Base-by-base conservation (phyloP, 345 rosid genomes). In the Iberis pinnata region DNA sequence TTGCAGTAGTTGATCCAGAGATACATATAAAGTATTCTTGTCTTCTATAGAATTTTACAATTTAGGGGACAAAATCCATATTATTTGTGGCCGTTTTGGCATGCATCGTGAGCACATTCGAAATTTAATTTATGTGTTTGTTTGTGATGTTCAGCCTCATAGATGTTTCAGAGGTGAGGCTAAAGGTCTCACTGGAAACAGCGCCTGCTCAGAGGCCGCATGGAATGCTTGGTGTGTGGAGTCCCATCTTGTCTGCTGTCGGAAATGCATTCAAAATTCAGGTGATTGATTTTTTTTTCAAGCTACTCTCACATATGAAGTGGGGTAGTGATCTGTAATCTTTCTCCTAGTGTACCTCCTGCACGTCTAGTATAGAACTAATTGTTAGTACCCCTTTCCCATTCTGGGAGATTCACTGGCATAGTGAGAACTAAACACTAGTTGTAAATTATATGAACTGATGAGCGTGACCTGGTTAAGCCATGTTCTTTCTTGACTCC, bases 251-350 rank as follows among this genome's bases (percentile, higher is more conserved):
- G 58, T 88, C 96, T 42, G 97, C 98, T 58, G 77, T 92, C 67
- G 97, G 98, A 69, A 92, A 88, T 78, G 96, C 98, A 53, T 80
- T 92, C 37, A 92, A 85, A 76, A 74, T 92, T 61, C 98, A 88
- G 96, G 98, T 88, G 70, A 16, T 51, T 71, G 41, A 31, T 39
- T 46, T 52, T 47, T 38, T 57, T 60, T 40, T 47, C 15, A 39
- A 44, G 15, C 17, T 59, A 14, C 52, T 42, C 29, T 7, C 38
- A 31, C 17, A n/a, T 14, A 51, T 40, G n/a, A n/a, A n/a, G n/a
- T n/a, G n/a, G n/a, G n/a, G n/a, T n/a, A n/a, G n/a, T n/a, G n/a
- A n/a, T n/a, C n/a, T n/a, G n/a, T n/a, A 43, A 15, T 47, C 56
- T 7, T 38, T 63, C 49, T 54, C 25, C 37, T 54, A 32, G 49